Evolutionary conservation across 2,329 filamentous ascomycete genomes (phyloP), one percentile per base, ranked within the genome.

Genomic region (Phyllosticta ampelicida): DNA sequence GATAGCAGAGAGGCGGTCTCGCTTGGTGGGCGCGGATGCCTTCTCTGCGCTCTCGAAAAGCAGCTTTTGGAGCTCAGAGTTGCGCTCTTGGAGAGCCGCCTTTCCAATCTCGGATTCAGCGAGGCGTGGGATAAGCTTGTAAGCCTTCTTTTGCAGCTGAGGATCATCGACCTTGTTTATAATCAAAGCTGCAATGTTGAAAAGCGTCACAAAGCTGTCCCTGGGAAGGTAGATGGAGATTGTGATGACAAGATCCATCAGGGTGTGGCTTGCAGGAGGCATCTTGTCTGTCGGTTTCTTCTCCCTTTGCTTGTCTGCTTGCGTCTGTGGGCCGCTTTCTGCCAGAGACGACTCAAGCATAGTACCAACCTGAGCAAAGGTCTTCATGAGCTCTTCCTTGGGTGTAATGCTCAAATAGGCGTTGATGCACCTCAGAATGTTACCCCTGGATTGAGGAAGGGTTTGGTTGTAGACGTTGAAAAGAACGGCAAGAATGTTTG

Each of bases 391-490:
- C 70, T 96, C 91, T 62, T 77, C 74, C 64, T 81, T 80, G 0
- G 89, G 87, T 0, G 90, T 89, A 65, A 97, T 88, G 75, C 91
- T 95, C 60, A 99, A 77, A 73, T 91, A 97, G 5, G 90, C 85
- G 73, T 97, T 96, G 76, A 97, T 94, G 62, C 91, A 96, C 70
- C 92, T 89, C 30, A 99, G 78, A 56, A 99, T 94, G 19, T 89
- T 90, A 0, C 90, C 91, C 64, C 94, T 83, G 67, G 89, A 94
- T 68, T 96, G 90, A 2, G 94, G 92, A 23, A 99, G 79, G 0
- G 94, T 99, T 72, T 96, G 89, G 63, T 89, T 96, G 75, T 99
- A 99, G 51, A 99, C 92, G 69, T 99, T 99, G 79, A 99, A 97
- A n/a, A 99, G 77, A 0, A 97, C 92, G 6, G 94, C 91, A 49